Percentiles rank a stretch among this genome's conserved stretches.
These are phyloP conservation scores for Beauveria scarabaeidicola DNA, from an alignment of 2,329 filamentous ascomycete species.

Conservation along the genomic window DNA sequence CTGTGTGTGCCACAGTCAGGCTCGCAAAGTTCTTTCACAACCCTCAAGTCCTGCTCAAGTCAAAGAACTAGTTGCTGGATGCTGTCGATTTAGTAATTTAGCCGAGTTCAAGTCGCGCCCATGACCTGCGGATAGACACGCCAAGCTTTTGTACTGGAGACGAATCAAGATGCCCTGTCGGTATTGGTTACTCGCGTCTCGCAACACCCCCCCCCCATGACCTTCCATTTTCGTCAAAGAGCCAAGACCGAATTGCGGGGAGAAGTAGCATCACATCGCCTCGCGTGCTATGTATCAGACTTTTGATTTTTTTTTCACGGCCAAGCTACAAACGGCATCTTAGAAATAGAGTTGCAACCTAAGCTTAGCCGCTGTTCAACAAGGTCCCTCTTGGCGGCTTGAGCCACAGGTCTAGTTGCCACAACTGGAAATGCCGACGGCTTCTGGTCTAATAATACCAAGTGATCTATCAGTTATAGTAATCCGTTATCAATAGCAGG, in stretches of 20 bases:
- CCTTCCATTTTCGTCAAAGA: neutral
- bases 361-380: neutral
- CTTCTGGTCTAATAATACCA: too few species aligned
- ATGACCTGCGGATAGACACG: neutral
- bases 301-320: neutral
- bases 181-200: neutral
- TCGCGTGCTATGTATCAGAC: neutral
- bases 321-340: neutral
- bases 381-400: neutral
- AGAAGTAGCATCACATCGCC: neutral
- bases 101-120: neutral
- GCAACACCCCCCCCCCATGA: neutral
- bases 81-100: neutral
- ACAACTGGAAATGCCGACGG: neutral
- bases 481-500: too few species aligned
- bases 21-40: neutral
- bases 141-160: neutral
- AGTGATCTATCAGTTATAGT: too few species aligned
- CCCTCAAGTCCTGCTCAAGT: neutral
- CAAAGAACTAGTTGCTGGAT: neutral
- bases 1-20: neutral
- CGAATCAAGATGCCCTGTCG: neutral
- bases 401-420: neutral
- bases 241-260: neutral
- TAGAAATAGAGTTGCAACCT: neutral